Evolutionary conservation across 495 filamentous ascomycete species (phyloP), one percentile per base, ranked within the genome.

Genomic region (Tuber calosporum): DNA sequence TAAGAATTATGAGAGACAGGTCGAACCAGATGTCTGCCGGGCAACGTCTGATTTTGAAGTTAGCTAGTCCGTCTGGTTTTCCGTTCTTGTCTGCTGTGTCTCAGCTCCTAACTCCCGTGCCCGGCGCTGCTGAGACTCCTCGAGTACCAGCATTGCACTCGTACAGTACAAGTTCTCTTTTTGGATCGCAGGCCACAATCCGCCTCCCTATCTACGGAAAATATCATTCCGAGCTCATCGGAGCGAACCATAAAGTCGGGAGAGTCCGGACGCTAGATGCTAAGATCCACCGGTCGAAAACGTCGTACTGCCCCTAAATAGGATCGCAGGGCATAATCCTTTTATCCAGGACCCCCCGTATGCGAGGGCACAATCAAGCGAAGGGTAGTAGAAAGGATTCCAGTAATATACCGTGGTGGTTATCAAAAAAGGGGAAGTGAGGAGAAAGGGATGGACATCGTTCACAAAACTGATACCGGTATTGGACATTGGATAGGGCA

Each of bases 261-360:
- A 34, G 26, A 62, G 53, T 62, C 53, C 53, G 53, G 53, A 62
- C 53, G 15, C 53, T 6, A 26, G 26, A 1, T 34, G 67, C 69
- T 68, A 39, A 73, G 75, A 77, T 77, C 74, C 73, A 68, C 76
- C 62, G 39, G 43, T 73, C 73, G 68, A 68, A 36, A 62, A 62
- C 26, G 13, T 62, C 3, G 26, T 17, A 34, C 53, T 34, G 30
- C 13, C 11, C 26, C 26, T 30, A 15, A 30, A 34, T 34, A 15
- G 26, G 53, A 17, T 70, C 77, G 76, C 73, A 75, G 76, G 74
- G 76, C 74, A 78, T 70, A 69, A 78, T 68, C 75, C 75, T 72
- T 77, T 75, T 69, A 72, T 72, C 73, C 71, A 62, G 68, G 76
- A 19, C 48, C 72, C 48, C 70, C 62, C 41, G 68, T 75, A 78